Evolutionary conservation across 768 basidiomycete species (phyloP).

Genomic region (Rhizopogon roseolus): DNA sequence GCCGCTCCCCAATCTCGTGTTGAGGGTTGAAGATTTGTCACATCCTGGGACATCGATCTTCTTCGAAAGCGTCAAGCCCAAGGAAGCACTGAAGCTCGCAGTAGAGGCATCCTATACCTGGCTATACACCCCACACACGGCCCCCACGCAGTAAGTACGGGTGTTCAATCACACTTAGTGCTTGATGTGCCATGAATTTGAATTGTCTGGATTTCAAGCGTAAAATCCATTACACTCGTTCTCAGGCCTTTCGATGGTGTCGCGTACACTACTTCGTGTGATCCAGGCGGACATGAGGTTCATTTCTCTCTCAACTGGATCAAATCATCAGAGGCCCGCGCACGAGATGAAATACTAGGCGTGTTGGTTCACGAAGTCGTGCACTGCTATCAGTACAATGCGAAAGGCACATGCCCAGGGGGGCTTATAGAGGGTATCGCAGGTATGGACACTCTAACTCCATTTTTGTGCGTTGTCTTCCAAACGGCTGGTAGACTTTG

Average conservation of each 20-base stretch:
- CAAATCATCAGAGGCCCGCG: constrained; percentile 32
- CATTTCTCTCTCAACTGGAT: constrained; percentile 69
- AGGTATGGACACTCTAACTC: constrained; percentile 36
- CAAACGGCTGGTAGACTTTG: constrained; percentile 49
- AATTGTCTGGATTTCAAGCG: constrained; percentile 28
- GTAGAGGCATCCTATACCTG: constrained; percentile 35
- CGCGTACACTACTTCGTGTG: constrained; percentile 46
- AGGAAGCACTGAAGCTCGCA: constrained; percentile 30
- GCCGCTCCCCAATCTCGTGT: constrained; percentile 47
- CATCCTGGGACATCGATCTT: constrained; percentile 58
- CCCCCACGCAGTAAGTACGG: constrained; percentile 42
- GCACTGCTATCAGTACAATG: constrained; percentile 75
- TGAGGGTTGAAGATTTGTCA: constrained; percentile 54
- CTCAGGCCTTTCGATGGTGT: constrained; percentile 66
- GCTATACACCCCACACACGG: constrained; percentile 40
- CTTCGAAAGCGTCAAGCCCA: constrained; percentile 44
- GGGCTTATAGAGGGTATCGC: constrained; percentile 80
- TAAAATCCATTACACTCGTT: constrained; percentile 50
- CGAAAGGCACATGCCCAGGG: constrained; percentile 51
- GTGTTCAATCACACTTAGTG: not conserved
- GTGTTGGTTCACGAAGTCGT: constrained; percentile 75
- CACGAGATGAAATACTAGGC: constrained; percentile 61
- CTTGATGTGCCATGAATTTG: constrained; percentile 7
- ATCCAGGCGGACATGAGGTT: constrained; percentile 43
- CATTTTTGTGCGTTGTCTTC: not conserved